Base-by-base conservation (phyloP, 305 asterid species). In the Rubia tinctorum region DNA sequence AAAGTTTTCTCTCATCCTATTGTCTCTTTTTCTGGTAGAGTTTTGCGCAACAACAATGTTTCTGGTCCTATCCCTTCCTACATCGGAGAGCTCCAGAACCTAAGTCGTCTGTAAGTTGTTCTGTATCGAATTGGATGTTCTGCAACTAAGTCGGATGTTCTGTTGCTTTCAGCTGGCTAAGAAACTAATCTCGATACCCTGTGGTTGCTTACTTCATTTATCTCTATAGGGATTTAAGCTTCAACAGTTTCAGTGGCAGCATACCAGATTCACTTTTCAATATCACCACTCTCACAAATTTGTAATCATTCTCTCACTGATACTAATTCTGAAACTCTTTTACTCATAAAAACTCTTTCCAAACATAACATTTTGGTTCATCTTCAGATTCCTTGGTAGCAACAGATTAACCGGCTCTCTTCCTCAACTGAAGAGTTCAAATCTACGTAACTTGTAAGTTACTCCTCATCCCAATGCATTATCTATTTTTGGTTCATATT, bases 151-250 rank as follows among this genome's bases (percentile, higher is more conserved):
- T 27, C 30, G 30, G 30, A 27, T 25, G 49, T 71, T 56, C 11
- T 51, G 53, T 62, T 63, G 37, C 65, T 51, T 63, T 71, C 43
- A 20, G 37, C 42, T 59, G 43, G 66, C 51, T 18, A 37, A 14
- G 25, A 20, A 64, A 6, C 39, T 0, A 10, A 25, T 15, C 5
- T 34, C 39, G 39, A 34, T 34, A 34, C 39, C 60, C 47, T 60
- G 15, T 60, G 27, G 12, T 17, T 17, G 17, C 0, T 58, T 8
- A 53, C 12, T 12, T 12, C 17, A 58, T 73, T 43, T 74, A 9
- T 23, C 80, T 77, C 77, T 78, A 74, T 85, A 92, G 97, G 85
- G 97, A 92, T 78, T 82, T 92, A 84, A 88, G 96, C 87, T 92
- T 92, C 92, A 92, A 90, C 84, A 87, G 81, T 81, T 81, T 92